Conservation (phyloP, 176 grass and related monocot species). For the Eragrostis nindensis region DNA sequence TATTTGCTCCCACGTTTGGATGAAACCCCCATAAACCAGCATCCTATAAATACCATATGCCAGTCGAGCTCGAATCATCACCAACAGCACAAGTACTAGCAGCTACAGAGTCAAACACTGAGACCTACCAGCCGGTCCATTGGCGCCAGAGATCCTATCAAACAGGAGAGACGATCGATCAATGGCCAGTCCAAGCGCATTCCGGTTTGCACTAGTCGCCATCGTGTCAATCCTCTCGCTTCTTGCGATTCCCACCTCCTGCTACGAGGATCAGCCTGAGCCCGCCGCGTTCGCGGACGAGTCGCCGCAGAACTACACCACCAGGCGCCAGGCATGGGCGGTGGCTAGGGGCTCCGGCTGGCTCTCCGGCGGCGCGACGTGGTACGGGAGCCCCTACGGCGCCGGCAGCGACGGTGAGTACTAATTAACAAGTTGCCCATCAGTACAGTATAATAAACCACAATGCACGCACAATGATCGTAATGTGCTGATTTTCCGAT, state of each 20-base stretch:
- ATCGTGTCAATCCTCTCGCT: conserved; percentile 10
- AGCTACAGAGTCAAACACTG: neutral
- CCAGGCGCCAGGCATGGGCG: conserved; percentile 6
- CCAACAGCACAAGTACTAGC: neutral
- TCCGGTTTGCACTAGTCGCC: conserved; percentile 3
- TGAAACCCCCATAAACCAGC: neutral
- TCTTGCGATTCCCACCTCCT: conserved; percentile 21
- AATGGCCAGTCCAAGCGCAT: conserved; percentile 26
- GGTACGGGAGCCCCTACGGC: conserved; percentile 75
- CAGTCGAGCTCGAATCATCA: neutral
- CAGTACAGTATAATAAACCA: too few relatives aligned
- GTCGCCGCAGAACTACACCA: conserved; percentile 23
- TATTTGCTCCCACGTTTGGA: conserved; percentile 53
- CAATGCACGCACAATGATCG: neutral
- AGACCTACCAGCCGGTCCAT: neutral
- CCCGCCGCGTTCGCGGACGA: neutral
- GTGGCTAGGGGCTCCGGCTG: conserved; percentile 36
- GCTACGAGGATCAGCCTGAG: neutral
- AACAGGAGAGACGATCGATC: neutral
- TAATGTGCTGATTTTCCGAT: neutral
- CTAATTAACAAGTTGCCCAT: too few relatives aligned
- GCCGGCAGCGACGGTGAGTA: conserved; percentile 72
- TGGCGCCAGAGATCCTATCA: neutral
- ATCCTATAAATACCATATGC: conserved; percentile 25
- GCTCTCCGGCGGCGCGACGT: conserved; percentile 73